Evolutionary conservation across 2,329 filamentous ascomycete species (phyloP), one percentile per base, ranked within the genome.

Genomic region (Ophiostoma novo-ulmi): DNA sequence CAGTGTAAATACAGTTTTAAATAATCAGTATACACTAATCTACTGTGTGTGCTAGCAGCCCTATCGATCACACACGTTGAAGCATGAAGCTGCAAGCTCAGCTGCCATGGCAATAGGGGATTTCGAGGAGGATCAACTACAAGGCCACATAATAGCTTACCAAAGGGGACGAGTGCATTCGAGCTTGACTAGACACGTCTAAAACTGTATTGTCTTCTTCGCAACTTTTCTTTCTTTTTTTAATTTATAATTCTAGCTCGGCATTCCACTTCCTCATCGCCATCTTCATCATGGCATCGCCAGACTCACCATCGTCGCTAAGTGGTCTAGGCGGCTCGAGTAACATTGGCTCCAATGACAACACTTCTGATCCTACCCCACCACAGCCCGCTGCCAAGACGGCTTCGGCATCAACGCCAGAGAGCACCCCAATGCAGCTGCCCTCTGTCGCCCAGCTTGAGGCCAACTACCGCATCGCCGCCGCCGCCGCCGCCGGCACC

Each of bases 381-480:
- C 55, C 26, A 1, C 26, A 11, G 55, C 55, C 55, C 55, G 55
- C 55, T 61, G 55, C 55, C 55, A 61, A 61, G 55, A 35, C 26
- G 26, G 58, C 58, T 26, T 22, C 52, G 2, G 14, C 48, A n/a
- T 55, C 48, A 35, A 11, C 58, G n/a, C 13, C 61, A 39, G 61
- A 36, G 8, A n/a, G 7, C 13, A 65, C 36, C 13, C 36, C 63
- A 22, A 22, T 65, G 63, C 36, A 41, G n/a, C 64, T 70, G n/a
- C 71, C 71, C 6, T 69, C 71, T 35, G 63, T 52, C 44, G 68
- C 61, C 38, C 67, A 72, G 71, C 67, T 71, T 58, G 55, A 71
- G 55, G 68, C 71, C 64, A 67, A 68, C 68, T 72, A 72, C 70
- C 63, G 68, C 14, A 44, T 58, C 22, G 69, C 72, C 38, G 69